A percentile compares a stretch with the other conserved stretches of the same genome.
These are phyloP conservation scores for Collybiopsis confluens DNA, from an alignment of 768 basidiomycete genomes.

Conservation along the genomic window DNA sequence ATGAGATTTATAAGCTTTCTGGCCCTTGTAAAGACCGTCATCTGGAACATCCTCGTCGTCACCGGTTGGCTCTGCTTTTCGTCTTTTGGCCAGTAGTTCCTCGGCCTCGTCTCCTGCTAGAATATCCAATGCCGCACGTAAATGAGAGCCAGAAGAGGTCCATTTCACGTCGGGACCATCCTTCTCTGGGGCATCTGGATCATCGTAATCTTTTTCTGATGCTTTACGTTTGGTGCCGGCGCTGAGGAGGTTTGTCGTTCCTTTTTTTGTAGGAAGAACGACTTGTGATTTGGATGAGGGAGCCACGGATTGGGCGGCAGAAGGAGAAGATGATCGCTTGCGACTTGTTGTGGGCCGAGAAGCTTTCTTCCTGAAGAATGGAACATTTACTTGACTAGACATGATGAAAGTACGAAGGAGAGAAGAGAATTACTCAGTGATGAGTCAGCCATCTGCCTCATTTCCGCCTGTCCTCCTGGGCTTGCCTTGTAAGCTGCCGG, in stretches of 20 bases:
- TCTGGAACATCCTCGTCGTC: constrained; percentile 63
- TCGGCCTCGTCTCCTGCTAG: constrained; percentile 80
- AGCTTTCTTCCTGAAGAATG: constrained; percentile 88
- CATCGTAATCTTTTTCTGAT: constrained; percentile 43
- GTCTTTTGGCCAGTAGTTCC: constrained; percentile 68
- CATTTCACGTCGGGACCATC: constrained; percentile 72
- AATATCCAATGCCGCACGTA: constrained; percentile 68
- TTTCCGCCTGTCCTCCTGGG: too few species aligned
- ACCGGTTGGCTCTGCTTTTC: constrained; percentile 50
- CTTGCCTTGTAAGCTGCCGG: too few species aligned
- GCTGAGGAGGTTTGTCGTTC: constrained; percentile 64
- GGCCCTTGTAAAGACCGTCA: constrained; percentile 85
- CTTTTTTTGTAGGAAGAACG: constrained; percentile 70
- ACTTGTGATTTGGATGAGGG: constrained; percentile 61
- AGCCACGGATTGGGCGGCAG: constrained; percentile 26
- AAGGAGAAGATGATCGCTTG: constrained; percentile 71
- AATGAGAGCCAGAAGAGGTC: constrained; percentile 74
- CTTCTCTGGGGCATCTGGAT: constrained; percentile 46
- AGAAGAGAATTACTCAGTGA: too few species aligned
- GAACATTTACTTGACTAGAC: constrained; percentile 49
- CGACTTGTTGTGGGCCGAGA: constrained; percentile 72
- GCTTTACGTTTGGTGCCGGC: constrained; percentile 69
- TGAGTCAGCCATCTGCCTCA: too few species aligned
- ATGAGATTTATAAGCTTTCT: constrained; percentile 75
- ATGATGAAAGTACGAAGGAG: neutral